Percentiles rank a stretch among this genome's conserved stretches.
phyloP scores from a whole-genome alignment of 495 filamentous ascomycete species.

The Monascus purpureus region DNA sequence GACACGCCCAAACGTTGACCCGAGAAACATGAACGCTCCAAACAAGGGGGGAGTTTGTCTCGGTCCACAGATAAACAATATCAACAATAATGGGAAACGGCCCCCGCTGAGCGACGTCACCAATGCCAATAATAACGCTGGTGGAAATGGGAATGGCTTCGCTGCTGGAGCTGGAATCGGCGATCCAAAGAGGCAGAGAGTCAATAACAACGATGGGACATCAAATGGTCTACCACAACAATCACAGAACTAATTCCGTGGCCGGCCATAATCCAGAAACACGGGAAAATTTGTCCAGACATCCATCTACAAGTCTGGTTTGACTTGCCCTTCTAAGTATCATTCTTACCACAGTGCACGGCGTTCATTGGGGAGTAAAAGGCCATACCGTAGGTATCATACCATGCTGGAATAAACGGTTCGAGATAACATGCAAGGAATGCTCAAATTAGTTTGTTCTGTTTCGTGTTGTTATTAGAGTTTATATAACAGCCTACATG shows the following conservation, averaged over 20 bases:
- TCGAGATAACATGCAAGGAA: too few relatives aligned
- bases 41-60: constrained; percentile 9
- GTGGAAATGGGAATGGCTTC: constrained; percentile 6
- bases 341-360: too few relatives aligned
- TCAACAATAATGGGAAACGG: constrained; percentile 27
- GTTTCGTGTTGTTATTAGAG: too few relatives aligned
- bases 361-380: too few relatives aligned
- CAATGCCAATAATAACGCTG: constrained; percentile 19
- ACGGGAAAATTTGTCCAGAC: too few relatives aligned
- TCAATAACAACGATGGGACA: constrained; percentile 9
- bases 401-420: too few relatives aligned
- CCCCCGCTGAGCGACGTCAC: constrained; percentile 39
- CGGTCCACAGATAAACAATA: constrained; percentile 8
- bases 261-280: too few relatives aligned
- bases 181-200: constrained; percentile 24
- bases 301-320: too few relatives aligned
- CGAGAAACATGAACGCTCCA: constrained; percentile 11
- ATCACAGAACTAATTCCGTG: constrained; percentile 3
- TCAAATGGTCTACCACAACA: constrained; percentile 5
- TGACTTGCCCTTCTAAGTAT: too few relatives aligned
- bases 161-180: constrained; percentile 9
- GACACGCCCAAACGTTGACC: constrained; percentile 25
- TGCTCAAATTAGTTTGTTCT: too few relatives aligned
- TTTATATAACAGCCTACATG: too few relatives aligned
- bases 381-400: too few relatives aligned